Percentiles rank a stretch among this genome's conserved stretches.
Conservation (phyloP, 176 grass and related monocot genomes). For the Dendrocalamus sinicus region DNA sequence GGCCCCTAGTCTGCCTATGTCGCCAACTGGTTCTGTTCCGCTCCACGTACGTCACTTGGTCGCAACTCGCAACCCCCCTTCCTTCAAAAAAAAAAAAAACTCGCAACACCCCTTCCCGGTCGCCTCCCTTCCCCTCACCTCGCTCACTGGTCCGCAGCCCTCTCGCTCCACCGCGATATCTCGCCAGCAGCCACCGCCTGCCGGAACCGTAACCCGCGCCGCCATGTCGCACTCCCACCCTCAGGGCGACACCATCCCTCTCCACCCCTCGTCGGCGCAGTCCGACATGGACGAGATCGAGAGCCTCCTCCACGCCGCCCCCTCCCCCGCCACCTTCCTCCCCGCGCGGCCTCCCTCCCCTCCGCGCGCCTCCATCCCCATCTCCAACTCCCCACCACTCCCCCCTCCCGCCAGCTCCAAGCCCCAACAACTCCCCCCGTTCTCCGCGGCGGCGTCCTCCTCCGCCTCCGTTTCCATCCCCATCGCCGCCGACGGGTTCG, state of each 20-base stretch:
- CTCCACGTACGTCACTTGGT: too few species aligned
- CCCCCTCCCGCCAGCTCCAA: constrained; percentile 29
- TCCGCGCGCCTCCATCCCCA: constrained; percentile 81
- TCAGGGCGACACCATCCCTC: constrained; percentile 80
- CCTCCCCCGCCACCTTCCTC: constrained; percentile 67
- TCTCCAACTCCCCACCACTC: constrained; percentile 58
- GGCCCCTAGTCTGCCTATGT: too few species aligned
- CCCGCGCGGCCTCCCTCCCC: constrained; percentile 80
- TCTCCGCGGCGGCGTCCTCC: constrained; percentile 22
- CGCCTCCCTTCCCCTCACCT: too few species aligned
- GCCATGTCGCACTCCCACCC: constrained; percentile 73
- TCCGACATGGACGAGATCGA: constrained; percentile 99
- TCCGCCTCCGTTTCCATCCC: constrained; percentile 42
- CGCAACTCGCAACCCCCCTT: too few species aligned
- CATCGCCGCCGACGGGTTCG: constrained; percentile 72
- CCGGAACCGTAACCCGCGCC: neutral
- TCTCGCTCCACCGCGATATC: too few species aligned
- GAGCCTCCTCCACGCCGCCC: constrained; percentile 77
- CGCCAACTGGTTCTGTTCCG: too few species aligned
- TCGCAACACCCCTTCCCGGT: too few species aligned
- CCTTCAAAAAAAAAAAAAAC: too few species aligned
- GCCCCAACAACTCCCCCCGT: too few species aligned
- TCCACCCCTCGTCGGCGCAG: constrained; percentile 89
- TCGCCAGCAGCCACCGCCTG: too few species aligned
- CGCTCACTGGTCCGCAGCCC: too few species aligned